A percentile compares a stretch with the other conserved stretches of the same genome.
phyloP scores from a whole-genome alignment of 2,329 filamentous ascomycete genomes.

The Atkinsonella hypoxylon region DNA sequence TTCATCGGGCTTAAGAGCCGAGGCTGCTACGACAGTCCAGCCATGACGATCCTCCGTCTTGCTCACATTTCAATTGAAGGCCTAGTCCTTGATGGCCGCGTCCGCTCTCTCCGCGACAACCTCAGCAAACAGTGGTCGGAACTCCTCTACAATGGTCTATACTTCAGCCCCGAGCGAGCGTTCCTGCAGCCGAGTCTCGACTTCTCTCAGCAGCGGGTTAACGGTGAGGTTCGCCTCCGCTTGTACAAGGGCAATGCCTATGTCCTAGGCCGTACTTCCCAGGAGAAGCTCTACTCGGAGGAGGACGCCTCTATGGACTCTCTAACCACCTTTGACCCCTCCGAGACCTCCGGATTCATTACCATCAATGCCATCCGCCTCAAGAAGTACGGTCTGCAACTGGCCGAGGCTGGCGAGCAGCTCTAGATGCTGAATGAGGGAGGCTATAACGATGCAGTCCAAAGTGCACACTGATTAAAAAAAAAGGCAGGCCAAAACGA shows the following conservation, averaged over 20 bases:
- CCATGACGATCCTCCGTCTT: constrained; percentile 1
- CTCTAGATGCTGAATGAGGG: neutral
- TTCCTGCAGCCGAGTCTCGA: neutral
- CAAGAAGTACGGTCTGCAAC: constrained; percentile 26
- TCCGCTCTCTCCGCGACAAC: constrained; percentile 3
- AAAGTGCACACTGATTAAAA: no score
- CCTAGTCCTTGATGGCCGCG: constrained; percentile 1
- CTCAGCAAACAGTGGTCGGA: constrained; percentile 1
- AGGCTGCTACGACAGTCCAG: constrained; percentile 1
- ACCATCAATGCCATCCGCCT: constrained; percentile 54
- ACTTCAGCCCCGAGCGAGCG: constrained; percentile 3
- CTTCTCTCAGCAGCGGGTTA: constrained; percentile 9
- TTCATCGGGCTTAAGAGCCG: neutral
- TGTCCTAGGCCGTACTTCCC: constrained; percentile 27
- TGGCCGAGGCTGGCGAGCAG: constrained; percentile 2
- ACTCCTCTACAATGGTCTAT: constrained; percentile 3
- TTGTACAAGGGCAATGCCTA: constrained; percentile 24
- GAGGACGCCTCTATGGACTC: constrained; percentile 35
- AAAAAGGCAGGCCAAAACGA: no score
- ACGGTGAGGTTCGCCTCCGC: constrained; percentile 25
- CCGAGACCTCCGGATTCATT: constrained; percentile 41
- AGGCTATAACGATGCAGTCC: no score
- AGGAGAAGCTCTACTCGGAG: constrained; percentile 32
- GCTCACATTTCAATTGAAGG: constrained; percentile 2
- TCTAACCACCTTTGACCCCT: constrained; percentile 29